These are phyloP conservation scores for Auriscalpium microsporum DNA, from an alignment of 768 basidiomycete genomes.

Conservation along the genomic window DNA sequence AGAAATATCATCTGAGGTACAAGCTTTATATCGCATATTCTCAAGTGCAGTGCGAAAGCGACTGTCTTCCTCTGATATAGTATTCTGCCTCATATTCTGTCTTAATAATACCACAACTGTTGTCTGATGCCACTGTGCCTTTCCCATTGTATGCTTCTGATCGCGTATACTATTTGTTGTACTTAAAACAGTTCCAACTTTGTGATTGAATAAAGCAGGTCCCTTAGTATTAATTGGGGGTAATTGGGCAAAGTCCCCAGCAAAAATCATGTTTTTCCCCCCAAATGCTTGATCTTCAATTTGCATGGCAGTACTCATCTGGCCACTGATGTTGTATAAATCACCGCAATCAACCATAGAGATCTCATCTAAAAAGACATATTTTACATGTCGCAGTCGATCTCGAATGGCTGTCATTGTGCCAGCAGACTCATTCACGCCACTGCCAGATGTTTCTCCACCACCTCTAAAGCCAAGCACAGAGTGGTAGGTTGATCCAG, in stretches of 20 bases:
- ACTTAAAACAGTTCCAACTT: not conserved
- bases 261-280: constrained; percentile 35
- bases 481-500: constrained; percentile 19
- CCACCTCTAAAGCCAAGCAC: constrained; percentile 3
- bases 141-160: constrained; percentile 8
- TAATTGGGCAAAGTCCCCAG: constrained; percentile 40
- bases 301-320: constrained; percentile 16
- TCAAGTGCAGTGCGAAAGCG: constrained; percentile 23
- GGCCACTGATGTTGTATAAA: constrained; percentile 20
- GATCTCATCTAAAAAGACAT: constrained; percentile 36
- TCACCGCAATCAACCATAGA: constrained; percentile 31
- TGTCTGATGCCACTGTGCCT: constrained; percentile 14
- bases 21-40: constrained; percentile 32
- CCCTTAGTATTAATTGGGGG: constrained; percentile 20
- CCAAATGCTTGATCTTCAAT: constrained; percentile 23
- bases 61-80: constrained; percentile 17
- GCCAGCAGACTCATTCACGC: not conserved
- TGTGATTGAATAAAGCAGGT: constrained; percentile 15
- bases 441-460: not conserved
- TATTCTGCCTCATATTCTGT: constrained; percentile 14
- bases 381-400: constrained; percentile 23
- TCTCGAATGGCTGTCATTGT: not conserved
- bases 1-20: constrained; percentile 29
- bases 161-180: not conserved
- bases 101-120: constrained; percentile 14